Evolutionary conservation across 139 green algal genomes (phyloP).

Genomic region (Picochlorum sp.): DNA sequence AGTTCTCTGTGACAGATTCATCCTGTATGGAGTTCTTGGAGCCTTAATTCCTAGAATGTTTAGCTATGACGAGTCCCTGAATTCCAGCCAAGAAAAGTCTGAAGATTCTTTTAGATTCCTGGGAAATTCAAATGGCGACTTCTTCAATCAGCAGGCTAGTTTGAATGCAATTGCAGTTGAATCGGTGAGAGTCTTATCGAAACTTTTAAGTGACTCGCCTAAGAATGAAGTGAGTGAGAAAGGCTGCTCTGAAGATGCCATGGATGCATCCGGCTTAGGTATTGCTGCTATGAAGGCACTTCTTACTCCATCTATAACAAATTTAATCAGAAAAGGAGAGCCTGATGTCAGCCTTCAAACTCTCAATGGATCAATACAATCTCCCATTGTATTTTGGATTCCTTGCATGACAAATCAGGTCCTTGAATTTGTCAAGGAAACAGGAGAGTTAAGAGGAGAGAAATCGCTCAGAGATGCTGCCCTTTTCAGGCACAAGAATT

Average conservation of each 20-base stretch:
- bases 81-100: no score
- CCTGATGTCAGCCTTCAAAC: slow-evolving; percentile 48
- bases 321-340: slow-evolving; percentile 42
- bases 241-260: not conserved
- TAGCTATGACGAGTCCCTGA: no score
- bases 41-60: slow-evolving; percentile 69
- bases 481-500: slow-evolving; percentile 8
- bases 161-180: no score
- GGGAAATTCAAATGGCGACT: no score
- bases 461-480: slow-evolving; percentile 1
- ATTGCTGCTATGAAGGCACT: slow-evolving; percentile 43
- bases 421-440: slow-evolving; percentile 30
- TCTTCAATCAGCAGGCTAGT: no score
- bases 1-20: slow-evolving; percentile 44
- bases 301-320: slow-evolving; percentile 68
- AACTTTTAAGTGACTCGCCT: not conserved
- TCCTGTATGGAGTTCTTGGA: slow-evolving; percentile 44
- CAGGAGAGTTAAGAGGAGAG: slow-evolving; percentile 3
- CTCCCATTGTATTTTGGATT: slow-evolving; percentile 81
- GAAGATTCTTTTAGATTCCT: no score
- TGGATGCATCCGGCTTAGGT: slow-evolving; percentile 6
- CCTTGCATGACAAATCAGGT: slow-evolving; percentile 68
- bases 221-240: not conserved
- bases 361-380: slow-evolving; percentile 48
- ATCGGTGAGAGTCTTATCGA: no score